Evolutionary conservation across 2,329 filamentous ascomycete genomes (phyloP), one percentile per base, ranked within the genome.

Genomic region (Pyrenophora teres): DNA sequence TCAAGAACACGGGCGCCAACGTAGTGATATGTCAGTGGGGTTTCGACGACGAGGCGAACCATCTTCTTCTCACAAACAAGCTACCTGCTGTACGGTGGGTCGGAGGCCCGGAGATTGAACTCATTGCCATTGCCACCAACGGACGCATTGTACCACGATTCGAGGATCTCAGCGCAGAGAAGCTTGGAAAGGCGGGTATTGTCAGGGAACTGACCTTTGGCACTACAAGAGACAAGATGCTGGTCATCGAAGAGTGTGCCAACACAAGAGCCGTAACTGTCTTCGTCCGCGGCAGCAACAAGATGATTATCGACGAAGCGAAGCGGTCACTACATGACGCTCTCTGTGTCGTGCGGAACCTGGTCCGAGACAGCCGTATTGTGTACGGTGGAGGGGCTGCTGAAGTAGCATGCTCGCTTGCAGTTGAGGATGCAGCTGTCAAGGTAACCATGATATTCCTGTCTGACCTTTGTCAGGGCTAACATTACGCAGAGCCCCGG

Each of bases 271-370:
- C 94, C 38, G 95, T 99, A 54, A 99, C 94, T 2, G 87, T 96
- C 48, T 99, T 99, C 75, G 90, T 99, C 54, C 84, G 94, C 69
- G 94, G 94, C 69, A 96, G 92, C 82, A 99, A 99, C 84, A 99
- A 97, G 83, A 99, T 99, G 94, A 96, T 99, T 75, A 97, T 99
- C 74, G 95, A 99, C 72, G 95, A 99, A 78, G 95, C 95, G 47
- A 97, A 97, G 81, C 87, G 95, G 67, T 97, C 94, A 41, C 83
- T 99, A 52, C 95, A 99, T 74, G 94, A 99, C 76, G 94, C 94
- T 52, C 86, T 99, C 43, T 99, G 95, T 72, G 94, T 99, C 41
- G 94, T 99, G 45, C 89, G 95, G 67, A 99, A 99, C 78, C 81
- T 99, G 39, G 94, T 99, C 43, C 86, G 85, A 56, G 95, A 99